phyloP scores from a whole-genome alignment of 768 basidiomycete genomes.

The Tylopilus balloui region DNA sequence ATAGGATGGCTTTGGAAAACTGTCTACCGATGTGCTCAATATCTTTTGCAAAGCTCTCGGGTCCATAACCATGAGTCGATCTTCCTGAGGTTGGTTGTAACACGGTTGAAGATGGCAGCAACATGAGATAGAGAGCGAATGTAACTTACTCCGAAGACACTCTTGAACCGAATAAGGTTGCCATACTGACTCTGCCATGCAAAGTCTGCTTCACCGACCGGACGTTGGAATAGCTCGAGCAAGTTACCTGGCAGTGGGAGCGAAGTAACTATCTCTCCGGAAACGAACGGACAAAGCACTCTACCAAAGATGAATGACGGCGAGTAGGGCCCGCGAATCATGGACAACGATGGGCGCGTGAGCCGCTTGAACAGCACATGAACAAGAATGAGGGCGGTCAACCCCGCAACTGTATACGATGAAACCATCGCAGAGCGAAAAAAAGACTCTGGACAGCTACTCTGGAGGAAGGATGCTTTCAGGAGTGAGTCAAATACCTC shows the following conservation, averaged over 20 bases:
- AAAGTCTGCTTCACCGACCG: slow-evolving; percentile 28
- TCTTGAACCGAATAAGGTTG: slow-evolving; percentile 23
- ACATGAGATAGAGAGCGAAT: no score
- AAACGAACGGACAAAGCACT: not conserved
- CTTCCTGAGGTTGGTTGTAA: slow-evolving; percentile 31
- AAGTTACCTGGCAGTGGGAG: slow-evolving; percentile 18
- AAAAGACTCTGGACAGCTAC: no score
- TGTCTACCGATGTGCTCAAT: slow-evolving; percentile 39
- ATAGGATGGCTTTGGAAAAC: slow-evolving; percentile 35
- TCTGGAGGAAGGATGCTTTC: not conserved
- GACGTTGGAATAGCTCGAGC: slow-evolving; percentile 21
- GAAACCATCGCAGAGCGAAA: slow-evolving; percentile 3
- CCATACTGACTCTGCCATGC: slow-evolving; percentile 29
- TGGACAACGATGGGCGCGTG: slow-evolving; percentile 7
- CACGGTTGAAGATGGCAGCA: not conserved
- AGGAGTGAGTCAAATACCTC: not conserved
- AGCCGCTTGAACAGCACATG: not conserved
- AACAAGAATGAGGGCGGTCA: not conserved
- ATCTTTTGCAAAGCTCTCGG: slow-evolving; percentile 41
- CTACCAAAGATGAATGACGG: slow-evolving; percentile 16
- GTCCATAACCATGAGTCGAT: slow-evolving; percentile 42
- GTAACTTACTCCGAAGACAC: slow-evolving; percentile 19
- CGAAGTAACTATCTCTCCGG: not conserved
- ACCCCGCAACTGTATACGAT: not conserved
- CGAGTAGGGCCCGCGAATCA: slow-evolving; percentile 13